Evolutionary conservation across 768 basidiomycete species (phyloP).

Genomic region (Strobilomyces confusus): DNA sequence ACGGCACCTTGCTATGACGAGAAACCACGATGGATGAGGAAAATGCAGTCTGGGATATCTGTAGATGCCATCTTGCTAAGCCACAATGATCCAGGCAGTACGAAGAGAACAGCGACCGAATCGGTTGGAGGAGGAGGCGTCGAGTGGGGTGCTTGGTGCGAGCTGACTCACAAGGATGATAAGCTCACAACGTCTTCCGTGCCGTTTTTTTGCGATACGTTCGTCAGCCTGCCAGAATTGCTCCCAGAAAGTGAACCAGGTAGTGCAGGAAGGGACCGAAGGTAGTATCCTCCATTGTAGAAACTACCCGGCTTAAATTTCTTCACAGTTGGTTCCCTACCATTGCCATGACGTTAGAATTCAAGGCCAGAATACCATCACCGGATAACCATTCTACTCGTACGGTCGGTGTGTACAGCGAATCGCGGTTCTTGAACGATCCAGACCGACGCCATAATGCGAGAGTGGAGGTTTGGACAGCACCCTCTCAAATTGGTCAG

Average conservation of each 20-base stretch:
- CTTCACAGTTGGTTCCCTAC: slow-evolving; percentile 58
- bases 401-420: slow-evolving; percentile 55
- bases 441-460: slow-evolving; percentile 56
- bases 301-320: background rate
- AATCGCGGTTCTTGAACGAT: slow-evolving; percentile 47
- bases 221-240: slow-evolving; percentile 42
- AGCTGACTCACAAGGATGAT: slow-evolving; percentile 44
- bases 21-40: slow-evolving; percentile 34
- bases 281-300: slow-evolving; percentile 5
- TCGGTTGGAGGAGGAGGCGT: slow-evolving; percentile 51
- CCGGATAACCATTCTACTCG: slow-evolving; percentile 40
- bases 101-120: slow-evolving; percentile 34
- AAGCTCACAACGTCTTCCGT: slow-evolving; percentile 45
- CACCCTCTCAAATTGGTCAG: slow-evolving; percentile 52
- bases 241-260: slow-evolving; percentile 45
- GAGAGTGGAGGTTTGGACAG: slow-evolving; percentile 64
- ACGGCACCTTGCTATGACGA: slow-evolving; percentile 25
- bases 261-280: slow-evolving; percentile 14
- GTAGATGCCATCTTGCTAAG: slow-evolving; percentile 39
- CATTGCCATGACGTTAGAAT: slow-evolving; percentile 56
- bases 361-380: slow-evolving; percentile 56
- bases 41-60: slow-evolving; percentile 33
- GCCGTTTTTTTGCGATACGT: slow-evolving; percentile 56
- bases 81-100: slow-evolving; percentile 37
- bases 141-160: slow-evolving; percentile 55